Evolutionary conservation across 2,329 filamentous ascomycete species (phyloP).

Genomic region (Ophiostoma triangulosporum): DNA sequence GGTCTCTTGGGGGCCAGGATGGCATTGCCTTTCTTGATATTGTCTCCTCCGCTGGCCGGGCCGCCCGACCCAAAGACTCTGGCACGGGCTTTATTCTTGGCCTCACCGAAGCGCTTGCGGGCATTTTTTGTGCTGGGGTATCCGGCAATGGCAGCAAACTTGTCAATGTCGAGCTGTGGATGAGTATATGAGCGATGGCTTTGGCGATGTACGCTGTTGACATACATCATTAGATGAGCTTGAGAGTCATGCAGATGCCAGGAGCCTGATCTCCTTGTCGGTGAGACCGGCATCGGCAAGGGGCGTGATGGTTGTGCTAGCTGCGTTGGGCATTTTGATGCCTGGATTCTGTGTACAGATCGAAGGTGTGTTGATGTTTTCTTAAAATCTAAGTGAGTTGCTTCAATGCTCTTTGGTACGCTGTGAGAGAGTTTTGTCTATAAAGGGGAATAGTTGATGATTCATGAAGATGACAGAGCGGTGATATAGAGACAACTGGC

Average conservation of each 20-base stretch:
- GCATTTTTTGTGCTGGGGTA: slow-evolving; percentile 12
- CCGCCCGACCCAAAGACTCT: slow-evolving; percentile 4
- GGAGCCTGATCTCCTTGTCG: slow-evolving; percentile 5
- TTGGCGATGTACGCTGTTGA: neutral
- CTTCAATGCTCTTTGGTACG: no score
- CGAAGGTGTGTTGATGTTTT: neutral
- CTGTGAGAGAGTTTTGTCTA: no score
- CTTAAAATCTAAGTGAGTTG: no score
- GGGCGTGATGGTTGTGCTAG: neutral
- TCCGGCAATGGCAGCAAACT: slow-evolving; percentile 10
- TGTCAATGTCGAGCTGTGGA: slow-evolving; percentile 13
- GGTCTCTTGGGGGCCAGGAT: neutral
- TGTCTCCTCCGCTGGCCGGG: neutral
- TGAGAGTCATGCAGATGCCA: slow-evolving; percentile 11
- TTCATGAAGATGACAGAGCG: no score
- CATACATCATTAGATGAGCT: neutral
- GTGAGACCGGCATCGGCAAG: slow-evolving; percentile 3
- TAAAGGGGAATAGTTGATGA: no score
- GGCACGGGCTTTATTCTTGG: slow-evolving; percentile 31
- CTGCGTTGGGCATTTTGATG: neutral
- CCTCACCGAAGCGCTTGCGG: slow-evolving; percentile 46
- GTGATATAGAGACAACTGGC: no score
- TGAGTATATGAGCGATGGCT: neutral
- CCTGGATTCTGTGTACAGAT: neutral
- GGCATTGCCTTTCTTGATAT: no score